Percentiles rank a stretch among this genome's conserved stretches.
These are phyloP conservation scores for Tricholoma terreum DNA, from an alignment of 768 basidiomycete genomes.

Conservation along the genomic window DNA sequence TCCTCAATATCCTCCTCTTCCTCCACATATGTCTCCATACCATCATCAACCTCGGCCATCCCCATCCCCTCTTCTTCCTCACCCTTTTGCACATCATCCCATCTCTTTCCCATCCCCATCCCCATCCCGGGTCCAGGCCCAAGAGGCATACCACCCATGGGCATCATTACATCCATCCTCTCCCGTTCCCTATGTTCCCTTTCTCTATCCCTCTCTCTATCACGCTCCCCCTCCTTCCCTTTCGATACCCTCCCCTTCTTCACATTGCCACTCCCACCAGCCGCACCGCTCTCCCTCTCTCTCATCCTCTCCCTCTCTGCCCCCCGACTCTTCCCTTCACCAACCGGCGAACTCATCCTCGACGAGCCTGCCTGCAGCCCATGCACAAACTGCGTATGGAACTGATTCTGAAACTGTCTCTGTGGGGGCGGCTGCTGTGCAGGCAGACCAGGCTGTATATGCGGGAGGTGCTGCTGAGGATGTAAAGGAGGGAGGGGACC, in stretches of 20 bases:
- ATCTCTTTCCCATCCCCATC: constrained; percentile 9
- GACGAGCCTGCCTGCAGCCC: constrained; percentile 10
- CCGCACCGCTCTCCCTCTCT: constrained; percentile 18
- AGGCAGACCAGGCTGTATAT: background rate
- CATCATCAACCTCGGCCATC: background rate
- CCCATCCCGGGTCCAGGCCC: background rate
- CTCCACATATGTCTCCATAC: background rate
- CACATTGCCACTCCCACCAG: background rate
- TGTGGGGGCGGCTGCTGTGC: constrained; percentile 18
- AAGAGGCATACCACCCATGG: background rate
- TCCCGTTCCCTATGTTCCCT: constrained; percentile 12
- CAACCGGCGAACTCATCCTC: constrained; percentile 18
- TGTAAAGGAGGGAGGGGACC: background rate
- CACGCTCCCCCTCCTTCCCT: constrained; percentile 7
- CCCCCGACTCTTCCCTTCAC: constrained; percentile 13
- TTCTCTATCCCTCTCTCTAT: constrained; percentile 4
- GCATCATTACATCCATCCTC: constrained; percentile 8
- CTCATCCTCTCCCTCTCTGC: constrained; percentile 13
- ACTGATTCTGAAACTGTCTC: constrained; percentile 28
- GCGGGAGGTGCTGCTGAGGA: background rate
- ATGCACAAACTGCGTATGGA: constrained; percentile 29
- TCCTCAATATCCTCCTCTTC: background rate
- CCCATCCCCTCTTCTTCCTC: constrained; percentile 1
- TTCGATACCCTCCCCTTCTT: constrained; percentile 9
- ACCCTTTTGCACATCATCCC: constrained; percentile 6